Evolutionary conservation across 495 filamentous ascomycete genomes (phyloP).

Genomic region (Penicillium longicatenatum): DNA sequence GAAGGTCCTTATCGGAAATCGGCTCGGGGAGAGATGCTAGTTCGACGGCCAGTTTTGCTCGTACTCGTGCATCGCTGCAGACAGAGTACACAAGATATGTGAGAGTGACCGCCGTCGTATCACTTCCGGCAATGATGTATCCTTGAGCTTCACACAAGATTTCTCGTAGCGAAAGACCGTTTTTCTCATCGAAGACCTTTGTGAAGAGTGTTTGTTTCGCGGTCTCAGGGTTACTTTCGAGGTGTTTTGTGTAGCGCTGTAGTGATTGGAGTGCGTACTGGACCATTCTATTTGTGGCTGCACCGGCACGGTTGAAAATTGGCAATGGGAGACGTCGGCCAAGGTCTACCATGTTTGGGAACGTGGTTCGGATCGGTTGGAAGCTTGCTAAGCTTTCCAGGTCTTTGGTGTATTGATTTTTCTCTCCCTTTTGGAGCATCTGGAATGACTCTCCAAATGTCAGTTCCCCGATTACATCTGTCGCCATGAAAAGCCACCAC

Average conservation of each 20-base stretch:
- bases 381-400: slow-evolving; percentile 31
- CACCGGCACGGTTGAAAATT: slow-evolving; percentile 38
- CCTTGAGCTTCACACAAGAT: slow-evolving; percentile 42
- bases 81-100: slow-evolving; percentile 46
- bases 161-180: slow-evolving; percentile 39
- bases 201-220: slow-evolving; percentile 49
- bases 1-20: slow-evolving; percentile 37
- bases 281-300: slow-evolving; percentile 48
- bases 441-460: slow-evolving; percentile 60
- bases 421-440: slow-evolving; percentile 53
- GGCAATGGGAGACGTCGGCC: slow-evolving; percentile 19
- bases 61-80: slow-evolving; percentile 30
- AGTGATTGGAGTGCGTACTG: slow-evolving; percentile 43
- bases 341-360: slow-evolving; percentile 29
- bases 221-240: slow-evolving; percentile 39
- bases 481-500: slow-evolving; percentile 60
- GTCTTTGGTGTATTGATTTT: slow-evolving; percentile 45
- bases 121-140: slow-evolving; percentile 55
- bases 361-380: slow-evolving; percentile 35
- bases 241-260: slow-evolving; percentile 39
- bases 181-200: slow-evolving; percentile 43
- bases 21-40: slow-evolving; percentile 34
- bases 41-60: slow-evolving; percentile 43
- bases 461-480: slow-evolving; percentile 57
- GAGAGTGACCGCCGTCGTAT: slow-evolving; percentile 50